These are phyloP conservation scores for Solanum habrochaites DNA, from an alignment of 257 asterid genomes.

Conservation along the genomic window DNA sequence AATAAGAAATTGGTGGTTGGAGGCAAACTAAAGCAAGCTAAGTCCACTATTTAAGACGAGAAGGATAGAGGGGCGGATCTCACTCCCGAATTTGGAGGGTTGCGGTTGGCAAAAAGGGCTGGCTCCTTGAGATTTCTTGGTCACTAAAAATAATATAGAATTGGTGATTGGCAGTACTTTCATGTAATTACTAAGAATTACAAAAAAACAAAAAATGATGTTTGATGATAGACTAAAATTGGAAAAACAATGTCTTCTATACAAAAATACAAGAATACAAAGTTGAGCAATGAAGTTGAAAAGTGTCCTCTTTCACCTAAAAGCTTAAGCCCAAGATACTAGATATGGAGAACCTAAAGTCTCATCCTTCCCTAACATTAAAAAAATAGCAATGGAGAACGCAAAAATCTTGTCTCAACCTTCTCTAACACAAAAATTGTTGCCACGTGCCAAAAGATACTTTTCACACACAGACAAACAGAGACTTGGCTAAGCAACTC, in stretches of 20 bases:
- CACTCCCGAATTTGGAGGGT: background rate
- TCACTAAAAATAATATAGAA: background rate
- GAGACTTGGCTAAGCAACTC: background rate
- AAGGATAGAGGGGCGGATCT: background rate
- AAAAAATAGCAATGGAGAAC: background rate
- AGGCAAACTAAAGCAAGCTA: background rate
- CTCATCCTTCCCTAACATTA: background rate
- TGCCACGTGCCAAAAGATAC: background rate
- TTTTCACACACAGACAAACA: background rate
- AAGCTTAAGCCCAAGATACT: background rate
- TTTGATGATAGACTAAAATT: background rate
- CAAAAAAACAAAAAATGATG: background rate
- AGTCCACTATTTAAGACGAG: background rate
- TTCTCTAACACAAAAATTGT: background rate
- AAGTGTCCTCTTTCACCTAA: background rate
- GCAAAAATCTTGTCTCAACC: background rate
- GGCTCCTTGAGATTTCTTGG: background rate
- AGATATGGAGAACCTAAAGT: background rate
- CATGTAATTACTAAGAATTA: background rate
- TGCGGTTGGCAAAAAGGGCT: background rate
- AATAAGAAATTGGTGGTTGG: background rate
- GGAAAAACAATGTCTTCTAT: background rate
- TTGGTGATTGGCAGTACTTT: background rate
- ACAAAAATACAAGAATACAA: background rate
- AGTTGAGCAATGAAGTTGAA: background rate